Base-by-base conservation (phyloP, 192 early-diverging fungal species). In the Irineochytrium annulatum region DNA sequence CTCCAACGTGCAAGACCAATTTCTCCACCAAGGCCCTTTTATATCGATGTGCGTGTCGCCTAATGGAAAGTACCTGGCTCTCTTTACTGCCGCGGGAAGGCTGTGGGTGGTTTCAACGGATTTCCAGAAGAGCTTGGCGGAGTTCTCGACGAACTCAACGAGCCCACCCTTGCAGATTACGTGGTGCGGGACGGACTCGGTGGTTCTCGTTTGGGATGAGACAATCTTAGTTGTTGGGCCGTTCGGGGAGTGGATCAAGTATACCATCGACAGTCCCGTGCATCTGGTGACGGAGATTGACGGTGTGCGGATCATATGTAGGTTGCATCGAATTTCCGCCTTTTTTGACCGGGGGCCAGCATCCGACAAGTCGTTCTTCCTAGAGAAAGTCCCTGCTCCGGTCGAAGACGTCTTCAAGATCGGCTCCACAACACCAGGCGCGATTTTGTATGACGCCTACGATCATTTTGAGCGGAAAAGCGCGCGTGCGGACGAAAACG, bases 111-210 rank as follows among this genome's bases (percentile, higher is more conserved):
- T 97, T 0, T 97, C 97, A 1, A 85, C 88, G 6, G 94, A 99
- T 66, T 99, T 99, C 65, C 86, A 93, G 71, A 88, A 89, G 41
- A 94, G 88, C 41, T 71, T 95, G 28, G 92, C 95, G 0, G 91
- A 95, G 65, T 90, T 89, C 63, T 60, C 77, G 22, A 90, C 87
- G 5, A 74, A 77, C 31, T 86, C 81, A 0, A 52, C 69, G 20
- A 72, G 76, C 0, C 80, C 89, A 14, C 91, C 91, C 13, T 67
- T 86, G 22, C 86, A 90, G 57, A 74, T 92, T 49, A 81, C 83
- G 5, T 94, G 91, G 91, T 98, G 96, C 69, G 94, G 94, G n/a
- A 89, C 79, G 24, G 96, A 99, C 61, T 89, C 94, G 0, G 96
- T 92, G 8, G 81, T 95, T 1, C 64, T 89, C 13, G 91, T 90